Conservation (phyloP, 2,329 filamentous ascomycete genomes). For the Trichoderma atrobrunneum region DNA sequence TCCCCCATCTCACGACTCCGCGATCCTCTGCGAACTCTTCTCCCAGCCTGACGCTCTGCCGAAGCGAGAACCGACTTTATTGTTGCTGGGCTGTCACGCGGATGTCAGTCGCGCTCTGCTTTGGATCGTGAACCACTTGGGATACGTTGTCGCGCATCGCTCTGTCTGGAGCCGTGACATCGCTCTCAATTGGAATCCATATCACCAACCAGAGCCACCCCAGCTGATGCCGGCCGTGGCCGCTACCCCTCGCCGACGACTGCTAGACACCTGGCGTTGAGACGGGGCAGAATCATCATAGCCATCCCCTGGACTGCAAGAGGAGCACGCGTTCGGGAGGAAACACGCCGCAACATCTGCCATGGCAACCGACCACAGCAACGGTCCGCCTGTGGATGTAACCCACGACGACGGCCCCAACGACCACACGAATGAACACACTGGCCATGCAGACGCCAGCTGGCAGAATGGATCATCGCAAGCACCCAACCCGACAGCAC, state of each 20-base stretch:
- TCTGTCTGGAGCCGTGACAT: slow-evolving; percentile 14
- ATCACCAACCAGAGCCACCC: slow-evolving; percentile 19
- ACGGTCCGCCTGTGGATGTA: slow-evolving; percentile 40
- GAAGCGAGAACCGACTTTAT: slow-evolving; percentile 13
- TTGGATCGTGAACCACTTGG: slow-evolving; percentile 22
- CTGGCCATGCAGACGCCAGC: slow-evolving; percentile 33
- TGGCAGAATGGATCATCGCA: slow-evolving; percentile 39
- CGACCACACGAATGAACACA: slow-evolving; percentile 28
- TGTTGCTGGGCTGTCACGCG: slow-evolving; percentile 29
- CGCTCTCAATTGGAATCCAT: slow-evolving; percentile 31
- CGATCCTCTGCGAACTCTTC: slow-evolving; percentile 29
- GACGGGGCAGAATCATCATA: slow-evolving; percentile 24
- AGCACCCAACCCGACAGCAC: slow-evolving; percentile 37
- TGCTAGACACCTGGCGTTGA: slow-evolving; percentile 35
- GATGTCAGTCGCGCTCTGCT: slow-evolving; percentile 25
- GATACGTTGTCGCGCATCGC: slow-evolving; percentile 23
- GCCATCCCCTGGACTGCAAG: slow-evolving; percentile 29
- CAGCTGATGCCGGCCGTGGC: slow-evolving; percentile 40
- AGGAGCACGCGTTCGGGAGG: slow-evolving; percentile 19
- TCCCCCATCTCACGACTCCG: slow-evolving; percentile 29
- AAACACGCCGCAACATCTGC: slow-evolving; percentile 28
- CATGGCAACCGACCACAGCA: slow-evolving; percentile 50
- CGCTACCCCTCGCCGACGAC: slow-evolving; percentile 32
- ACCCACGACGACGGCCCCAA: slow-evolving; percentile 32
- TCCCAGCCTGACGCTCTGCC: slow-evolving; percentile 16